These are phyloP conservation scores for Blastobotrys serpentis DNA, from an alignment of 1,139 yeast species.

Conservation along the genomic window DNA sequence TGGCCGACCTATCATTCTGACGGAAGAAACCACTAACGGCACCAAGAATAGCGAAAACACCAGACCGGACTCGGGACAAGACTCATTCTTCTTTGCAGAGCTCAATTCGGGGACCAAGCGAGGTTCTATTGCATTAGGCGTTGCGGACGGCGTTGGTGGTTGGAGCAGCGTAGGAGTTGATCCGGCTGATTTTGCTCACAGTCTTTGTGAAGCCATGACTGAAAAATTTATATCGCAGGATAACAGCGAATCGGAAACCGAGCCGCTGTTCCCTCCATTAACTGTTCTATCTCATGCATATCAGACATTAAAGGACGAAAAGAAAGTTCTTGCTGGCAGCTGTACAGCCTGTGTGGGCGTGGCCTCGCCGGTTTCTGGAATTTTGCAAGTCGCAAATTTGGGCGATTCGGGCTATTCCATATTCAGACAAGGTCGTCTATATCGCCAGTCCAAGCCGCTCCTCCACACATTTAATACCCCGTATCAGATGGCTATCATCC, in stretches of 20 bases:
- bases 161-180: conserved; percentile 94
- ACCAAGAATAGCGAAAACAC: neutral
- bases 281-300: conserved; percentile 52
- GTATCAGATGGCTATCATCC: conserved; percentile 83
- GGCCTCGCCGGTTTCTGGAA: conserved; percentile 53
- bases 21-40: neutral
- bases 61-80: conserved; percentile 67
- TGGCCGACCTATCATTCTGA: neutral
- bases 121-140: conserved; percentile 69
- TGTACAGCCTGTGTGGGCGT: conserved; percentile 90
- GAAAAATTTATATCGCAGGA: conserved; percentile 21
- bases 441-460: conserved; percentile 72
- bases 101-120: conserved; percentile 38
- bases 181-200: conserved; percentile 48
- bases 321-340: conserved; percentile 84
- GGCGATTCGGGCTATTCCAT: conserved; percentile 97
- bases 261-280: conserved; percentile 9
- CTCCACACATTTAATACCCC: conserved; percentile 91
- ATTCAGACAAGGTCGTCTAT: conserved; percentile 62
- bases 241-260: neutral
- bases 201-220: conserved; percentile 38
- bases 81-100: conserved; percentile 63
- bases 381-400: conserved; percentile 67
- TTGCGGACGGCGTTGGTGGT: conserved; percentile 98
- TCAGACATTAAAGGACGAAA: conserved; percentile 49